Evolutionary conservation across 768 basidiomycete species (phyloP), one percentile per base, ranked within the genome.

Genomic region (Podaxis sp.): DNA sequence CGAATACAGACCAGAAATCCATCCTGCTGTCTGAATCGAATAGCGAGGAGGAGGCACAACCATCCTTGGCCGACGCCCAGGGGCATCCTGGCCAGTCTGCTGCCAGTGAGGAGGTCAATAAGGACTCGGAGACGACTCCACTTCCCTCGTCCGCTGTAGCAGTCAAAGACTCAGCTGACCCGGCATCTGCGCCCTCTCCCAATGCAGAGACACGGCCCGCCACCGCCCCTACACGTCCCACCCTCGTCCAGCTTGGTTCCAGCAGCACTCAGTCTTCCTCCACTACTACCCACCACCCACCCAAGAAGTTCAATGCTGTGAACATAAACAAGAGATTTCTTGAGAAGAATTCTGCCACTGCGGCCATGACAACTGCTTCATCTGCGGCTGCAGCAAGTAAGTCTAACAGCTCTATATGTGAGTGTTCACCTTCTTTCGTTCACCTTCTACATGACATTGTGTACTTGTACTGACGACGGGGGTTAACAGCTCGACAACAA

Each of bases 241-340:
- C 77, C 58, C 76, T 82, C 47, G 77, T 81, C 47, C 79, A 79
- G 62, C 71, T 81, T 59, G 77, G 75, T 65, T 77, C 80, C 35
- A 67, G 62, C 62, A 68, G 68, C 58, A 63, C 71, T 36, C 71
- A 71, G 55, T 71, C 73, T 54, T 66, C 72, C 13, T 57, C 67
- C 27, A 65, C 75, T 28, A 69, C 79, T 36, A 66, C 72, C 37
- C 68, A 75, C 55, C 81, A 82, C 1, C 88, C 85, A 63, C 82
- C 84, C 32, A 98, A 98, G 80, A 87, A 89, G 69, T 95, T 95
- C 74, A 91, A 79, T 70, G 85, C 93, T 28, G 85, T 93, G 63
- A 94, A 93, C 70, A 93, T 98, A 73, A 96, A 93, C 79, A 96
- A 95, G 85, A 93, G 92, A 74, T 98, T 98, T 73, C 78, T 98